phyloP scores from a whole-genome alignment of 495 filamentous ascomycete species.

The Aeminium ludgeri region DNA sequence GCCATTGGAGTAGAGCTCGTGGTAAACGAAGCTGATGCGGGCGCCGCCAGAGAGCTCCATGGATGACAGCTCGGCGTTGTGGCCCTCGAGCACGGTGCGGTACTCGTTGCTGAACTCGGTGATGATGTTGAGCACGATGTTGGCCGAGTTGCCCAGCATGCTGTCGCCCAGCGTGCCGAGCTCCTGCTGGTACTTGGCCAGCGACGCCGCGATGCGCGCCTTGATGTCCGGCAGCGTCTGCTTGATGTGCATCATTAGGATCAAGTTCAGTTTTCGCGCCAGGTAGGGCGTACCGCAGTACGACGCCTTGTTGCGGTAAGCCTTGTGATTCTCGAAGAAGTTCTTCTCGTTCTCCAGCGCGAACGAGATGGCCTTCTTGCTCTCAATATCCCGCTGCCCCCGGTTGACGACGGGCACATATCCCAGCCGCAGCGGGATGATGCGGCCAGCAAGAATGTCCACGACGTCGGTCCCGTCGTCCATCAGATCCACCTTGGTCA shows the following conservation, averaged over 20 bases:
- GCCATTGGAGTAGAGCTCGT: slow-evolving; percentile 95
- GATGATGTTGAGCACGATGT: slow-evolving; percentile 95
- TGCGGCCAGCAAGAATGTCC: slow-evolving; percentile 94
- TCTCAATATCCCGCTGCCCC: slow-evolving; percentile 97
- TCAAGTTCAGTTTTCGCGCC: slow-evolving; percentile 91
- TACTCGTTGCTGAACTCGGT: slow-evolving; percentile 98
- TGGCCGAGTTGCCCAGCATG: slow-evolving; percentile 87
- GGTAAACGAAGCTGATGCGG: slow-evolving; percentile 98
- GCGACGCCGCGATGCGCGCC: slow-evolving; percentile 73
- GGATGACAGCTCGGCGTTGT: slow-evolving; percentile 88
- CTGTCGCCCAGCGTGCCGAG: slow-evolving; percentile 75
- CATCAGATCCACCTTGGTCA: slow-evolving; percentile 99
- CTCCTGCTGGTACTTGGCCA: slow-evolving; percentile 82
- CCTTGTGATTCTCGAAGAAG: slow-evolving; percentile 98
- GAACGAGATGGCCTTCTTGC: slow-evolving; percentile 80
- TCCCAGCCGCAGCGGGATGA: slow-evolving; percentile 87
- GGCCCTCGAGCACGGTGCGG: slow-evolving; percentile 87
- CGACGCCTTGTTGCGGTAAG: slow-evolving; percentile 92
- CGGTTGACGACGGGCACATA: slow-evolving; percentile 98
- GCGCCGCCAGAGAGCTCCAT: slow-evolving; percentile 90
- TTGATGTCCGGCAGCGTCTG: slow-evolving; percentile 99
- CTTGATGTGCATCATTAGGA: slow-evolving; percentile 99
- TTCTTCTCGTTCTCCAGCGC: slow-evolving; percentile 89
- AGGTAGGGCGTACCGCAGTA: slow-evolving; percentile 98
- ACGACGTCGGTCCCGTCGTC: slow-evolving; percentile 98